Percentiles rank a stretch among this genome's conserved stretches.
phyloP scores from a whole-genome alignment of 1,139 yeast species.

The Kodamaea sp. region DNA sequence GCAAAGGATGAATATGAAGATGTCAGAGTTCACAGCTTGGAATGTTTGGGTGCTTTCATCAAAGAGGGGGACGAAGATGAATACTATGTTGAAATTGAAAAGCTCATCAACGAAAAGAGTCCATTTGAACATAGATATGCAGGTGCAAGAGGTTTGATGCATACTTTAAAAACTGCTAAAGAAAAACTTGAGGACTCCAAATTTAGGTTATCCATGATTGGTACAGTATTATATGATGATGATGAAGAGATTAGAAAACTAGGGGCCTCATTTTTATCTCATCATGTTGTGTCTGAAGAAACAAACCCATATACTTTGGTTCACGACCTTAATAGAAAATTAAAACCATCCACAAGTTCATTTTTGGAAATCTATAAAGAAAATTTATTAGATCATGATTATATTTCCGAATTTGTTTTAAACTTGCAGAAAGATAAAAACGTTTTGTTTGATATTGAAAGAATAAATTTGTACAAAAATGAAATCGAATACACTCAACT shows the following conservation, averaged over 20 bases:
- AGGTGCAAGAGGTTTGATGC: slow-evolving; percentile 43
- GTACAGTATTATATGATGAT: slow-evolving; percentile 52
- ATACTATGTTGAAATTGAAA: slow-evolving; percentile 2
- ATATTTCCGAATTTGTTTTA: no score
- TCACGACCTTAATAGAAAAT: slow-evolving; percentile 1
- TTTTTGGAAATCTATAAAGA: neutral
- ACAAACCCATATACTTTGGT: slow-evolving; percentile 26
- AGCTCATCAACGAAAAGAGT: slow-evolving; percentile 37
- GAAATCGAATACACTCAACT: slow-evolving; percentile 12
- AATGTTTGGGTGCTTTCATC: slow-evolving; percentile 11
- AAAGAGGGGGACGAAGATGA: neutral
- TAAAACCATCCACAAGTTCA: neutral
- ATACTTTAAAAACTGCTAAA: slow-evolving; percentile 4
- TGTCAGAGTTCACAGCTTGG: slow-evolving; percentile 9
- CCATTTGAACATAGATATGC: slow-evolving; percentile 48
- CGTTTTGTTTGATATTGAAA: slow-evolving; percentile 31
- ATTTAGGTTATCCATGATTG: slow-evolving; percentile 8
- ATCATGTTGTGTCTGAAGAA: slow-evolving; percentile 16
- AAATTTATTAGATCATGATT: slow-evolving; percentile 1
- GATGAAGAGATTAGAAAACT: slow-evolving; percentile 46
- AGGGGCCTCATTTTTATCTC: slow-evolving; percentile 34
- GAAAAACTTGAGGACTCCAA: slow-evolving; percentile 1
- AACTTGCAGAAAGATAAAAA: slow-evolving; percentile 1
- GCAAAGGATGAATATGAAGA: slow-evolving; percentile 5
- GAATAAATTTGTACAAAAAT: slow-evolving; percentile 27